Evolutionary conservation across 345 rosid species (phyloP), one percentile per base, ranked within the genome.

Genomic region (Limnanthes douglasii): DNA sequence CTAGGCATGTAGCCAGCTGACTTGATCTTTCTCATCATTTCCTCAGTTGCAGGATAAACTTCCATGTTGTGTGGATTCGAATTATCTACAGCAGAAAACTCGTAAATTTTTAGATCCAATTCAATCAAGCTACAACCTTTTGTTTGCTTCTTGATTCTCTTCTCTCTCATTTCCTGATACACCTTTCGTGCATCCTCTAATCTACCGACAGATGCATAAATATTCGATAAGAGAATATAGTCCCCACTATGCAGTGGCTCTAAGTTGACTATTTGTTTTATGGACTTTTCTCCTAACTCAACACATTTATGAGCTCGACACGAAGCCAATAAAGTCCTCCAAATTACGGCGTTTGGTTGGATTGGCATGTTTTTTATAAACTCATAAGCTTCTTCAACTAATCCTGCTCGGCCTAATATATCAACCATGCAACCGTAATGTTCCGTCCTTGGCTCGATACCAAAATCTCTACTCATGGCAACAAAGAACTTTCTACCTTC

Each of bases 381-480:
- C 12, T 53, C 45, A 36, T 63, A 60, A 0, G 68, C 78, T 41
- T 70, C 70, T 36, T 62, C 49, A 23, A 61, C n/a, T 25, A 51
- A 50, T 8, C 72, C 72, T 31, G 41, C 32, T 25, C 64, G 50
- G 31, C 69, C 69, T 31, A 69, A 66, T 40, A 69, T 48, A 65
- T 70, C 73, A 37, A 70, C 66, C 77, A 70, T 55, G 39, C 73
- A 70, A 37, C 69, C 61, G 31, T 51, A 61, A 27, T 65, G 76
- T 51, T 65, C 69, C 48, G 65, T 15, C 43, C 41, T 52, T 31
- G 77, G 77, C 56, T 48, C 51, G 39, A 68, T 13, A 14, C 62
- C 61, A 32, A 59, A 62, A 33, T 49, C 57, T 27, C 42, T 41
- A 36, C 39, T 43, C 73, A 65, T 68, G 21, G 45, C 48, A 23